Evolutionary conservation across 805 yeast genomes (phyloP).

Genomic region (Candida hispaniensis): DNA sequence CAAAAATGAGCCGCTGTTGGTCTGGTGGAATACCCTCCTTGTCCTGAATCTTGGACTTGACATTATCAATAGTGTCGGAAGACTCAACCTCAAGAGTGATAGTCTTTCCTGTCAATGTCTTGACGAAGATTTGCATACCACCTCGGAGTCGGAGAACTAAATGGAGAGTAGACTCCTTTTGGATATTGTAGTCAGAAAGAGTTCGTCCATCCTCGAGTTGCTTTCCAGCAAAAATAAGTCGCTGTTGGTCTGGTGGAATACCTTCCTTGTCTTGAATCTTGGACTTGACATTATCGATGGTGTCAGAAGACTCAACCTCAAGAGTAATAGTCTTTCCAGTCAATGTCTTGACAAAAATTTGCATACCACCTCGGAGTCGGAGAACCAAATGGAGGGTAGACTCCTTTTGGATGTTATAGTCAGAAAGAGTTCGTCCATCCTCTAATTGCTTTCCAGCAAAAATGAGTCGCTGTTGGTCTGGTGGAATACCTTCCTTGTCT

Average conservation of each 20-base stretch:
- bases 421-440: slow-evolving; percentile 90
- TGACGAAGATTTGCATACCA: slow-evolving; percentile 73
- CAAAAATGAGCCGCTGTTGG: slow-evolving; percentile 88
- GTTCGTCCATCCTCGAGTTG: slow-evolving; percentile 94
- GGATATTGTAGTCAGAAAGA: slow-evolving; percentile 86
- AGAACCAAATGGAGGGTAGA: slow-evolving; percentile 75
- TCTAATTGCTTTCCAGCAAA: slow-evolving; percentile 95
- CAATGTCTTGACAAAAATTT: slow-evolving; percentile 71
- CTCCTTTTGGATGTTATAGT: slow-evolving; percentile 93
- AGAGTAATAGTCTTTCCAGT: slow-evolving; percentile 85
- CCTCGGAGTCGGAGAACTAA: slow-evolving; percentile 82
- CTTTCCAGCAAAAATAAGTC: slow-evolving; percentile 91
- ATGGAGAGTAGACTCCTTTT: slow-evolving; percentile 82
- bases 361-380: slow-evolving; percentile 83
- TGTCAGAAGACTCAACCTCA: slow-evolving; percentile 88
- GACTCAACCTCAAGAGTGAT: slow-evolving; percentile 84
- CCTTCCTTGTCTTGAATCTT: slow-evolving; percentile 96
- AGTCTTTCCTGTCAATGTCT: slow-evolving; percentile 83
- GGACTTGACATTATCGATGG: slow-evolving; percentile 87
- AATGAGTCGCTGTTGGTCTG: slow-evolving; percentile 91
- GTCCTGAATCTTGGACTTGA: slow-evolving; percentile 89
- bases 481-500: slow-evolving; percentile 95
- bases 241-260: slow-evolving; percentile 93
- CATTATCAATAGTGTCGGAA: slow-evolving; percentile 89
- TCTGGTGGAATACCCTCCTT: slow-evolving; percentile 96